These are phyloP conservation scores for Teratosphaeria zuluensis DNA, from an alignment of 2,329 filamentous ascomycete genomes.

Conservation along the genomic window DNA sequence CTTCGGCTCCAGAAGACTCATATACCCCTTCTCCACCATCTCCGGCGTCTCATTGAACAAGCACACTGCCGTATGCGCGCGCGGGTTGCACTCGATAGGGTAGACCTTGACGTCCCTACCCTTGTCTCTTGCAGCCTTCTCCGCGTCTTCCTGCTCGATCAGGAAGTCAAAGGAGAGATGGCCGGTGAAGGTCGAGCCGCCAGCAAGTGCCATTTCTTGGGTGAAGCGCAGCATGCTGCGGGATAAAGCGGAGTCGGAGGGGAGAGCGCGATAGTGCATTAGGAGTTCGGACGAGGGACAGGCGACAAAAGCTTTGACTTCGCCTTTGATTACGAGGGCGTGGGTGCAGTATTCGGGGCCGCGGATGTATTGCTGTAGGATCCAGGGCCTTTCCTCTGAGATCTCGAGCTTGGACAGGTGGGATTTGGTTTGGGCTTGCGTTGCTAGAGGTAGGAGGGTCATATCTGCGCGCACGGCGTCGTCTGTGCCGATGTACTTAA, in stretches of 20 bases:
- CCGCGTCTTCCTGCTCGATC: constrained; percentile 40
- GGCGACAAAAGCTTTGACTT: constrained; percentile 56
- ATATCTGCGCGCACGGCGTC: constrained; percentile 51
- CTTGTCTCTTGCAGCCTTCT: constrained; percentile 16
- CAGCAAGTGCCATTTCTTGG: constrained; percentile 42
- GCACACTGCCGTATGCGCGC: constrained; percentile 57
- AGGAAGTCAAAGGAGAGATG: constrained; percentile 67
- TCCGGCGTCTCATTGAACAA: constrained; percentile 43
- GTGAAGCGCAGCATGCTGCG: constrained; percentile 58
- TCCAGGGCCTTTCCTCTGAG: constrained; percentile 48
- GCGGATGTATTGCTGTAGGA: constrained; percentile 60
- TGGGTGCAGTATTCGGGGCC: constrained; percentile 64
- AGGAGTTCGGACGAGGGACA: constrained; percentile 54
- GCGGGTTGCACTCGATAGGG: constrained; percentile 63
- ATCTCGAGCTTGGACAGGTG: constrained; percentile 48
- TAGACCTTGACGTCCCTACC: constrained; percentile 37
- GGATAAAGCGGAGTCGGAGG: constrained; percentile 44
- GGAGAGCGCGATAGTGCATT: constrained; percentile 57
- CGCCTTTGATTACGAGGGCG: constrained; percentile 54
- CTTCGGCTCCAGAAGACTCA: constrained; percentile 34
- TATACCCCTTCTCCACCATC: constrained; percentile 41
- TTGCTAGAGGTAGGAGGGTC: constrained; percentile 53
- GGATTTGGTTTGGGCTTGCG: constrained; percentile 42
- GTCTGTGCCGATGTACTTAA: constrained; percentile 57
- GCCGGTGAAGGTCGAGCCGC: constrained; percentile 49